Percentiles rank a stretch among this genome's conserved stretches.
Conservation (phyloP, 139 green algal genomes). For the Chlorella vulgaris region DNA sequence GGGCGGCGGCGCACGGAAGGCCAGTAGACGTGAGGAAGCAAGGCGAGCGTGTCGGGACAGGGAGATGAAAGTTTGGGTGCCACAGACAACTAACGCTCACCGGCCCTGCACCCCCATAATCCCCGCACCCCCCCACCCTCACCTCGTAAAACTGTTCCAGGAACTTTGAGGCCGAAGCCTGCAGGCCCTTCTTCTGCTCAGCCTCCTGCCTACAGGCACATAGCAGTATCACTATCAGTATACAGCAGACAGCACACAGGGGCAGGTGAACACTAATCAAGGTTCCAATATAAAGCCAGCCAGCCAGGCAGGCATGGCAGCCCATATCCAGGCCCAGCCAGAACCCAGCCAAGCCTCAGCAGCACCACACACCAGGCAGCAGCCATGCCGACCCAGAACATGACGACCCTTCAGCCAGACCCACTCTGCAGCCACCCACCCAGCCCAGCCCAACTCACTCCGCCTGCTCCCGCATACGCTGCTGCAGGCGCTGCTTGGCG, state of each 20-base stretch:
- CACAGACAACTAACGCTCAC: neutral
- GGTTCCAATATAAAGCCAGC: neutral
- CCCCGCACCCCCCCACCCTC: neutral
- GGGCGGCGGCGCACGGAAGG: neutral
- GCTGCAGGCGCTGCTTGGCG: conserved; percentile 37
- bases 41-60: no score
- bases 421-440: neutral
- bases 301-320: neutral
- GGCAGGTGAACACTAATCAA: neutral
- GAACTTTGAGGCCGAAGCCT: conserved; percentile 38
- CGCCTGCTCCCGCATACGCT: conserved; percentile 41
- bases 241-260: neutral
- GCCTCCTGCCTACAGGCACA: conserved; percentile 26
- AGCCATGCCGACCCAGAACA: no score
- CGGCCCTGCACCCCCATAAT: neutral
- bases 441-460: no score
- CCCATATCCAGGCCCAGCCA: neutral
- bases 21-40: neutral
- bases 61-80: neutral
- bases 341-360: neutral
- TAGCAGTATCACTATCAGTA: neutral
- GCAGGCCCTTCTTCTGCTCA: conserved; percentile 36
- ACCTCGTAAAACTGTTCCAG: conserved; percentile 50
- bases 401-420: no score
- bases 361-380: neutral